These are phyloP conservation scores for Collybia sordida DNA, from an alignment of 768 basidiomycete genomes.

Conservation along the genomic window DNA sequence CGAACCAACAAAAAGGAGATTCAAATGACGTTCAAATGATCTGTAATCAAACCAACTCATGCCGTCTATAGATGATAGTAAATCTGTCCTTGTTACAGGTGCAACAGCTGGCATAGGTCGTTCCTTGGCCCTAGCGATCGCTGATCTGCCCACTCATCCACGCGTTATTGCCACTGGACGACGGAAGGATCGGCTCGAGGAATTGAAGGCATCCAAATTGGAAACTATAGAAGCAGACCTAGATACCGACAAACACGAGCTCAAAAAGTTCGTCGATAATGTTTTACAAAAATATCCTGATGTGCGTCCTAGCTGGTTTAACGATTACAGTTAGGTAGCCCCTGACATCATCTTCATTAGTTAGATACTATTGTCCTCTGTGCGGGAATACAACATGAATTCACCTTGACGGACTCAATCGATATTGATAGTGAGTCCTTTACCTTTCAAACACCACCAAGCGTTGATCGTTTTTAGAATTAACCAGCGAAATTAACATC, in stretches of 20 bases:
- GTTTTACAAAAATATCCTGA: slow-evolving; percentile 47
- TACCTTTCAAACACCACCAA: no score
- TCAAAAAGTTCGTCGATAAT: slow-evolving; percentile 41
- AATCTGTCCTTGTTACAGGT: slow-evolving; percentile 21
- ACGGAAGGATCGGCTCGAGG: slow-evolving; percentile 52
- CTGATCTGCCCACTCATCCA: slow-evolving; percentile 45
- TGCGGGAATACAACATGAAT: slow-evolving; percentile 52
- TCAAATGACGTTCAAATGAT: no score
- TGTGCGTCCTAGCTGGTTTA: slow-evolving; percentile 26
- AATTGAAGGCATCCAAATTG: slow-evolving; percentile 40
- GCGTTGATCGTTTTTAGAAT: slow-evolving; percentile 35
- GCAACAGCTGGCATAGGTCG: slow-evolving; percentile 34
- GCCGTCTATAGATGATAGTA: slow-evolving; percentile 12
- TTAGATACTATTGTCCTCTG: slow-evolving; percentile 55
- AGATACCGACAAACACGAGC: slow-evolving; percentile 29
- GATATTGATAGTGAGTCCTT: slow-evolving; percentile 37
- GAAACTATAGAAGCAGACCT: slow-evolving; percentile 45
- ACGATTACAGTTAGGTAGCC: no score
- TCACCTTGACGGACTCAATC: slow-evolving; percentile 43
- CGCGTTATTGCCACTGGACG: slow-evolving; percentile 52
- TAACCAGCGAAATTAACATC: slow-evolving; percentile 46
- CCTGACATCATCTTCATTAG: slow-evolving; percentile 25
- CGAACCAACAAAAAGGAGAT: no score
- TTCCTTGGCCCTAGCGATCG: slow-evolving; percentile 49
- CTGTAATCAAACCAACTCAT: slow-evolving; percentile 2